Evolutionary conservation across 108 stramenopile species (phyloP), one percentile per base, ranked within the genome.

Genomic region (Pseudonitzschia pungens): DNA sequence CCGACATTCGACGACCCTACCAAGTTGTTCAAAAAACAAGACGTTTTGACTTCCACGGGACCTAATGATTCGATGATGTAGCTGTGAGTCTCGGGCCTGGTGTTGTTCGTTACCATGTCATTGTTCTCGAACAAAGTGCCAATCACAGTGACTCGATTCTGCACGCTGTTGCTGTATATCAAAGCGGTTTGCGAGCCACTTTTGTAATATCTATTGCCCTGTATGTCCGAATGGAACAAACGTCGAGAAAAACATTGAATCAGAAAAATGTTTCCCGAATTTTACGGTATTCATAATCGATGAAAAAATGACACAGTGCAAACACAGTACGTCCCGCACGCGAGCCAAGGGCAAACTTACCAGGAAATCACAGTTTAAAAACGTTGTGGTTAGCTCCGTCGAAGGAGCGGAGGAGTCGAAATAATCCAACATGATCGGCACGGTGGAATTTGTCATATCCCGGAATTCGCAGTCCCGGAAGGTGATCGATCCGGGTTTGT

Each of bases 381-480:
- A 80, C 21, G 71, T 80, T 18, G 79, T 63, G 8, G 42, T 26
- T 7, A 84, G 83, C 28, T 68, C 62, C 21, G 41, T 18, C 22
- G 51, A 26, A 22, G 67, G 36, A 15, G 41, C 29, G 20, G 68
- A 42, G 18, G 77, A 50, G 57, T 81, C 78, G 65, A 45, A 78
- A 42, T 71, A 84, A 51, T 84, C 83, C 55, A 84, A 42, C 57
- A 81, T 42, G 65, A 84, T 66, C 0, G 83, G 79, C 27, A 71
- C 76, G 5, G 54, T 22, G 1, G 80, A 72, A 21, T 70, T 55
- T 21, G 57, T 63, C 68, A 59, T 54, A 33, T 75, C 83, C 55
- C 65, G 59, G 36, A 71, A 84, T 65, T 77, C 80, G 45, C 83
- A 84, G 56, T 84, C 83, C 45, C 50, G 42, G 41, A 81, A 84